Conservation (phyloP, 345 rosid genomes). For the Citrus hindsii region DNA sequence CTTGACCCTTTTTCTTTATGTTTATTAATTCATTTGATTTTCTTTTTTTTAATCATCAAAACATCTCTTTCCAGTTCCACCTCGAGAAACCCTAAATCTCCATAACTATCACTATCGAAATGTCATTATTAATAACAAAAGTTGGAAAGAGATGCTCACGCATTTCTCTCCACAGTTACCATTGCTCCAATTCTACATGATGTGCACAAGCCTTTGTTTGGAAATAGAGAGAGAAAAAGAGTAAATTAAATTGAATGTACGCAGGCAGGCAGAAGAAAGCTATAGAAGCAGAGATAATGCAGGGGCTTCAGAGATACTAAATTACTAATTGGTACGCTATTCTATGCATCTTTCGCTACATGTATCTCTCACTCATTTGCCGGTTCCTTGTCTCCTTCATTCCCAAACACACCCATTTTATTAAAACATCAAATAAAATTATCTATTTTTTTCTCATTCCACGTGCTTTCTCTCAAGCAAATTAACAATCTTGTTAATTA, state of each 20-base stretch:
- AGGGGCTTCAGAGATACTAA: conserved; percentile 1
- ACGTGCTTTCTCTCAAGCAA: conserved; percentile 8
- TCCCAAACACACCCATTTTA: conserved; percentile 24
- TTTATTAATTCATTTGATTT: background rate
- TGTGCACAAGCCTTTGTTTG: conserved; percentile 10
- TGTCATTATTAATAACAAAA: conserved; percentile 20
- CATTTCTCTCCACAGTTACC: conserved; percentile 34
- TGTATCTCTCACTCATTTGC: conserved; percentile 16
- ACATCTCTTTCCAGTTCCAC: background rate
- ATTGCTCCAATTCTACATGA: conserved; percentile 32
- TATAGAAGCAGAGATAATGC: background rate
- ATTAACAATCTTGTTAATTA: background rate
- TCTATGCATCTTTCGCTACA: conserved; percentile 24
- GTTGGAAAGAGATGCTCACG: conserved; percentile 27
- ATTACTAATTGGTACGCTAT: conserved; percentile 25
- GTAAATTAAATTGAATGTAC: conserved; percentile 2
- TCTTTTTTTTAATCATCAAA: background rate
- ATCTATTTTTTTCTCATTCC: conserved; percentile 10
- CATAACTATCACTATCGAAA: background rate
- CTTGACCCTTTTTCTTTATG: background rate
- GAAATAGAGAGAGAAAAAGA: conserved; percentile 5
- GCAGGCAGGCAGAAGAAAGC: conserved; percentile 13
- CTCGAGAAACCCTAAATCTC: background rate
- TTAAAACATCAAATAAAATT: background rate
- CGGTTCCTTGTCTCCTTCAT: conserved; percentile 38